Evolutionary conservation across 2,329 filamentous ascomycete genomes (phyloP), one percentile per base, ranked within the genome.

Genomic region (Penicillium corylophilum): DNA sequence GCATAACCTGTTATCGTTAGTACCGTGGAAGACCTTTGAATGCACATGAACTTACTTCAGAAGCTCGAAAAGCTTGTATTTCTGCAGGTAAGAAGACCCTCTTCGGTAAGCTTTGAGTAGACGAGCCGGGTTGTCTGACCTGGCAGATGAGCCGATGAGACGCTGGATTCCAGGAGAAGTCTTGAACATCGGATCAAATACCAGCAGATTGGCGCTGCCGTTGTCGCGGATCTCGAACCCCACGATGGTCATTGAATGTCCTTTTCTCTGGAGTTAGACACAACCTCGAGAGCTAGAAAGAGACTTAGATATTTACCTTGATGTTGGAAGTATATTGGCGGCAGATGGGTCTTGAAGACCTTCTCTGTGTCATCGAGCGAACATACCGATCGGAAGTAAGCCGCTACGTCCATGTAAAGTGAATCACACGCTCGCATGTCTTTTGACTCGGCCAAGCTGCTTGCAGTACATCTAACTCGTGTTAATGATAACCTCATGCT

Each of bases 271-370:
- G 33, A 40, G 18, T 57, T 46, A 54, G 49, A 46, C 9, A 16
- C 2, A 18, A 2, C 16, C n/a, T 12, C 9, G 12, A 2, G 12
- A 7, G 9, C 8, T 28, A 10, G 5, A 28, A 12, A 10, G 3
- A 9, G 10, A 31, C n/a, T 29, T 41, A 23, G 10, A 13, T 24
- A 13, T 51, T 52, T 74, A 84, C 85, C 87, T 57, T 85, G 84
- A 62, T 94, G 89, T 67, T 97, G 93, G 55, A 96, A 85, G 71
- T 96, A 97, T 36, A 97, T 86, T 0, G 94, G 92, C 35, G 93
- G 86, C 7, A 93, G 75, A 13, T 78, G 72, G 0, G 93, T 96
- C 48, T 79, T 74, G 46, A 83, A 79, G n/a, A 96, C 81, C 63
- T 85, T 53, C 13, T 81, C 76, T 5, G 74, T 64, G 5, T 73